Base-by-base conservation (phyloP, 2,329 filamentous ascomycete genomes). In the Sporothrix humicola region DNA sequence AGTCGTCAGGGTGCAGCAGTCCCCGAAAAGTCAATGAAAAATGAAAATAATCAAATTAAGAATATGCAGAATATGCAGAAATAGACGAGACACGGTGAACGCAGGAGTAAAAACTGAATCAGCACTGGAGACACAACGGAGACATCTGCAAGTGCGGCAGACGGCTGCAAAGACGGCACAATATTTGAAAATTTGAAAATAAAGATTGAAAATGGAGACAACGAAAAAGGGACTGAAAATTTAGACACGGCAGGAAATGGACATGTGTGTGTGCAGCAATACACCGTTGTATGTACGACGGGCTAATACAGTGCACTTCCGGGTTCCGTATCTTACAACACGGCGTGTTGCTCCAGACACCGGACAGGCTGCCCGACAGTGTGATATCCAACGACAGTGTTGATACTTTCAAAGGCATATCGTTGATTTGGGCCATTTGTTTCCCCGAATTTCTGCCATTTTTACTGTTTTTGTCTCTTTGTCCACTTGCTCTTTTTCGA, bases 121-220 rank as follows among this genome's bases (percentile, higher is more conserved):
- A 58, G 52, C 31, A 56, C 50, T 23, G 31, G 66, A 56, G 23
- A 56, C 48, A 15, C 0, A 17, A 17, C 26, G 50, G 37, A 70
- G 37, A 56, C 31, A 61, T n/a, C 50, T 71, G 68, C 68, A 71
- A 20, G 31, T 10, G 37, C 37, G 68, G 68, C 68, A 44, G 68
- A 59, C 68, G 42, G 68, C 52, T 71, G 54, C 54, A 71, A 65
- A 52, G 56, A 54, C 42, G 69, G 56, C 52, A 52, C 52, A 54
- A 44, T 20, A 26, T 63, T 58, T 23, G 42, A 52, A 69, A 44
- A 9, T 17, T 2, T 10, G 42, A 42, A 15, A 58, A 17, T 15
- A 13, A 31, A 52, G 1, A 52, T 12, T 52, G 68, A 26, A n/a
- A 50, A 61, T 37, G 31, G 31, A 63, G 15, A 61, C 8, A 31